Evolutionary conservation across 345 rosid genomes (phyloP).

Genomic region (Cardiospermum halicacabum): DNA sequence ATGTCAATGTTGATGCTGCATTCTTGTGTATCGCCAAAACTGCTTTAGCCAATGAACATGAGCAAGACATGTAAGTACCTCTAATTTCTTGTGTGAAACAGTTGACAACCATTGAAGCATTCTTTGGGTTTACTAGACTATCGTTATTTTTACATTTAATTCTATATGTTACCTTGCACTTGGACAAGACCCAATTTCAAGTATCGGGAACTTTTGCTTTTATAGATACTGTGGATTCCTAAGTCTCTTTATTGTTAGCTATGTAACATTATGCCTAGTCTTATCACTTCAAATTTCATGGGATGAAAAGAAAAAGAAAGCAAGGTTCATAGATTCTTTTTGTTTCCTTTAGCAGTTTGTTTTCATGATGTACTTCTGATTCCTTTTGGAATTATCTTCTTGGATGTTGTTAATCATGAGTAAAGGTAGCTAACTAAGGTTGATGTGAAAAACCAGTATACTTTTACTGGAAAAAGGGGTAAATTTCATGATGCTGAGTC

Average conservation of each 20-base stretch:
- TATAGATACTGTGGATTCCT: not conserved
- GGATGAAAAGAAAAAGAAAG: not conserved
- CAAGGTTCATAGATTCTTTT: not conserved
- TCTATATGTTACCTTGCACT: not conserved
- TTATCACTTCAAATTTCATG: not conserved
- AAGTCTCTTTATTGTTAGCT: not conserved
- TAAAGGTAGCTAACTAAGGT: not conserved
- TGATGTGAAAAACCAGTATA: not conserved
- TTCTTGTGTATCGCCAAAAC: constrained; percentile 76
- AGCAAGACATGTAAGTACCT: constrained; percentile 81
- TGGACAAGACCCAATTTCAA: not conserved
- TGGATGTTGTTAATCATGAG: not conserved
- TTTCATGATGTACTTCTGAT: not conserved
- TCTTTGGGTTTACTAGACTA: not conserved
- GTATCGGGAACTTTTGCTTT: not conserved
- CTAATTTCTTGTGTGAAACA: not conserved
- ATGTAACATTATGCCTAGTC: not conserved
- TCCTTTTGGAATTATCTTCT: not conserved
- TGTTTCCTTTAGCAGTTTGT: not conserved
- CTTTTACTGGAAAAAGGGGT: not conserved
- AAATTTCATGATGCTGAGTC: not conserved
- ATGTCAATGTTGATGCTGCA: constrained; percentile 79
- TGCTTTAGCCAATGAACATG: constrained; percentile 75
- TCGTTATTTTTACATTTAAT: not conserved
- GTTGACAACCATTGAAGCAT: not conserved